phyloP scores from a whole-genome alignment of 2,329 filamentous ascomycete species.

The Penicillium sp. region DNA sequence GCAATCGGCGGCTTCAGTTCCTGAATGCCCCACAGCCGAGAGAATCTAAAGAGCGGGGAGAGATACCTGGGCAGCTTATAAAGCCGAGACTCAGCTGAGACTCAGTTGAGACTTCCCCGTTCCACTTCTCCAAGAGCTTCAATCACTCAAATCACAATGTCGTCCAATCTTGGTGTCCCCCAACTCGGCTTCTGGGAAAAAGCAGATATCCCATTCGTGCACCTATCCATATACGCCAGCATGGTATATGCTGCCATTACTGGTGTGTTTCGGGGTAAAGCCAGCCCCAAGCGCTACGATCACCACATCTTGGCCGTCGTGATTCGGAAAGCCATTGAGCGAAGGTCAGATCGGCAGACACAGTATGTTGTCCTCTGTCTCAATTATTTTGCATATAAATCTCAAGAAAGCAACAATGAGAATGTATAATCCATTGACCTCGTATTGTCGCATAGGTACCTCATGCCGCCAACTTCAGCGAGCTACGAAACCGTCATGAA shows the following conservation, averaged over 20 bases:
- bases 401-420: not conserved
- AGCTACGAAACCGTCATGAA: constrained; percentile 30
- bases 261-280: constrained; percentile 41
- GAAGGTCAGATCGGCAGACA: constrained; percentile 30
- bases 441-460: constrained; percentile 21
- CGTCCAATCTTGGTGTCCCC: constrained; percentile 16
- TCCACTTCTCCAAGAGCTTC: not conserved
- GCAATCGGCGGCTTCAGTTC: not conserved
- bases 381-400: not conserved
- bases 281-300: constrained; percentile 36
- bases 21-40: not conserved
- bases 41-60: not conserved
- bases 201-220: constrained; percentile 30
- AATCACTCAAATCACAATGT: not conserved
- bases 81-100: not conserved
- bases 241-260: constrained; percentile 35
- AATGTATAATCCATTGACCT: not conserved
- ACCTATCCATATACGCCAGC: constrained; percentile 28
- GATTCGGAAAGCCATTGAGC: constrained; percentile 29
- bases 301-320: constrained; percentile 37
- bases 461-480: constrained; percentile 26
- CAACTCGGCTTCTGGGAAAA: constrained; percentile 39
- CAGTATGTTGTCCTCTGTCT: constrained; percentile 32
- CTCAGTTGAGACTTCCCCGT: not conserved
- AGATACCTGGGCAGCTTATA: not conserved